Evolutionary conservation across 73 alveolate species (phyloP), one percentile per base, ranked within the genome.

Genomic region (Stentor roeselii): DNA sequence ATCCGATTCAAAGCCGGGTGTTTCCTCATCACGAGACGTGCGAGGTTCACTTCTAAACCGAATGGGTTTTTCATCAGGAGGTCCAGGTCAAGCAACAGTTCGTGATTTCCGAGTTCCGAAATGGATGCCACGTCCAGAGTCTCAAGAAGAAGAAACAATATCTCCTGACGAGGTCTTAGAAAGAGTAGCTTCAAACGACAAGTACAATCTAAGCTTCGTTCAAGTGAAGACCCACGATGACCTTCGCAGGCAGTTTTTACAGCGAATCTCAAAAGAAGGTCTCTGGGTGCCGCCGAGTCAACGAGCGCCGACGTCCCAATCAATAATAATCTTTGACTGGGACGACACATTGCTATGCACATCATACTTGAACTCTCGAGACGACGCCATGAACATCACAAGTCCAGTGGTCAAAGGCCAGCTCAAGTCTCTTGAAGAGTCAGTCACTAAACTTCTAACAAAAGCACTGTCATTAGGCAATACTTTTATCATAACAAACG

Each of bases 281-380:
- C 80, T 91, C 2, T 91, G 96, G 92, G 89, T 91, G 30, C 86
- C 96, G 6, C 91, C 91, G 34, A 37, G 78, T 36, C 88, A 92
- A 75, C 91, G 84, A 78, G 96, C 95, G 3, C 76, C 84, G 59
- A 77, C 78, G 36, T 90, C 85, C 59, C 88, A 94, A 83, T 89
- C 92, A 36, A 90, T 96, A 59, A 93, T 98, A 82, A 96, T 98
- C 80, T 98, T 93, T 83, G 99, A 98, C 86, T 98, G 99, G 99
- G 99, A 98, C 86, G 99, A 98, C 86, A 98, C 99, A 3, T 92
- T 98, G 67, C 78, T 98, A 83, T 93, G 99, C 83, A 98, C 99
- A n/a, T 89, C 97, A 60, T 96, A 87, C 84, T 80, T 98, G 15
- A 93, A 89, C 36, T 98, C 97, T 21, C 37, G 89, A 32, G 96